These are phyloP conservation scores for Ophiocordyceps camponoti-saundersi DNA, from an alignment of 2,329 filamentous ascomycete genomes.

Conservation along the genomic window DNA sequence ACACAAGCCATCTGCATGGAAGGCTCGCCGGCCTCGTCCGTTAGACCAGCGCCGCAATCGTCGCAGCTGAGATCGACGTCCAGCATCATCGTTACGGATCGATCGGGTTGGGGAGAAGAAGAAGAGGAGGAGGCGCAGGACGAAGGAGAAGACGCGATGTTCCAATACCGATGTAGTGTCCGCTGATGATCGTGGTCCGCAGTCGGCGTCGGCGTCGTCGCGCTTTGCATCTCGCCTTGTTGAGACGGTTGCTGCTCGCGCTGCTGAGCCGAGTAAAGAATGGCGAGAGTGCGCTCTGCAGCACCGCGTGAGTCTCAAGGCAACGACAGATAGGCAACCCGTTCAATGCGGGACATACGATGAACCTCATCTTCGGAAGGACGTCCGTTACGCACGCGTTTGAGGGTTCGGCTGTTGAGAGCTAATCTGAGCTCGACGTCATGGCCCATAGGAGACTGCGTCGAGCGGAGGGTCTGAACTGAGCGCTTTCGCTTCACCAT, in stretches of 20 bases:
- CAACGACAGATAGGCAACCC: neutral
- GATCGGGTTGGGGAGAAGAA: constrained; percentile 5
- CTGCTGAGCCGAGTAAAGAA: constrained; percentile 40
- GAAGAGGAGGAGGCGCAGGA: constrained; percentile 10
- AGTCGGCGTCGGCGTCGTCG: neutral
- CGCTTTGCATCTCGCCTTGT: neutral
- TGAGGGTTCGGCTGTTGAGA: constrained; percentile 38
- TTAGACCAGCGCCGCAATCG: constrained; percentile 28
- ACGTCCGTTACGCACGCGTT: constrained; percentile 41
- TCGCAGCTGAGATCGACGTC: constrained; percentile 26
- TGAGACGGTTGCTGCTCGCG: constrained; percentile 6
- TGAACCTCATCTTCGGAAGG: constrained; percentile 39
- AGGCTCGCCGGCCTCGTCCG: neutral
- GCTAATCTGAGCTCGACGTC: neutral
- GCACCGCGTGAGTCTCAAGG: constrained; percentile 5
- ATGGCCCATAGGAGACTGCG: constrained; percentile 2
- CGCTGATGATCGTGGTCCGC: constrained; percentile 2
- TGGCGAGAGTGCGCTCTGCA: constrained; percentile 36
- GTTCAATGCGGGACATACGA: constrained; percentile 22
- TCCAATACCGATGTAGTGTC: constrained; percentile 45
- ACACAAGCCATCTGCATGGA: constrained; percentile 20
- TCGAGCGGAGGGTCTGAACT: constrained; percentile 35
- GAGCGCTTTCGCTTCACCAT: constrained; percentile 48
- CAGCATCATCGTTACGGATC: constrained; percentile 1
- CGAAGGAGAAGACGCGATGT: constrained; percentile 24